Evolutionary conservation across 2,329 filamentous ascomycete species (phyloP).

Genomic region (Trichoderma gracile): DNA sequence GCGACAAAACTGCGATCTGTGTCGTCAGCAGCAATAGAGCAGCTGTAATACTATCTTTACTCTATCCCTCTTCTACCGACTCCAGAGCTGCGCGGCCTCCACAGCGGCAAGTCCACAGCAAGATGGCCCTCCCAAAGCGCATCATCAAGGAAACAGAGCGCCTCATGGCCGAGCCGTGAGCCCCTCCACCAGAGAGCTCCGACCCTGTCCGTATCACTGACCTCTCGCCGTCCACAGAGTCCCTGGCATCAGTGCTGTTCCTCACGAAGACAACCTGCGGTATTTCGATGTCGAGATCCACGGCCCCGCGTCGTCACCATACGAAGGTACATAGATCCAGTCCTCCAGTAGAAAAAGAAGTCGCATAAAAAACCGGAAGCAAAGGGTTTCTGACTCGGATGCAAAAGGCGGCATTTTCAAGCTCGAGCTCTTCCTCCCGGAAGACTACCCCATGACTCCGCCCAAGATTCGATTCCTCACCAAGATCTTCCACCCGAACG

Average conservation of each 20-base stretch:
- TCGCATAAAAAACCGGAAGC: neutral
- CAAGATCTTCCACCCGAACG: conserved; percentile 99
- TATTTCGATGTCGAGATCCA: conserved; percentile 99
- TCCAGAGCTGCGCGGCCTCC: neutral
- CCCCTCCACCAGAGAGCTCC: conserved; percentile 24
- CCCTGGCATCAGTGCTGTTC: conserved; percentile 90
- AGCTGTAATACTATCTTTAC: neutral
- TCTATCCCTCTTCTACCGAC: neutral
- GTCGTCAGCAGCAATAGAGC: neutral
- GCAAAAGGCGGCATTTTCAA: conserved; percentile 77
- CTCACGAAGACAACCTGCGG: conserved; percentile 94
- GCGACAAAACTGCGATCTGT: neutral
- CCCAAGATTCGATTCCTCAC: conserved; percentile 98
- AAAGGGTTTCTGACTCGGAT: conserved; percentile 1
- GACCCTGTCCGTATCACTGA: conserved; percentile 25
- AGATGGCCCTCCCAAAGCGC: conserved; percentile 84
- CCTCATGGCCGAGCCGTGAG: conserved; percentile 93
- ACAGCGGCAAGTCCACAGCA: neutral
- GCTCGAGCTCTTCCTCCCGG: conserved; percentile 93
- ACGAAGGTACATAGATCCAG: conserved; percentile 69
- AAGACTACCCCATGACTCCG: conserved; percentile 98
- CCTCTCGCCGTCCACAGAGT: conserved; percentile 59
- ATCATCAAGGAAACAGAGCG: conserved; percentile 99
- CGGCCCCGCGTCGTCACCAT: conserved; percentile 87
- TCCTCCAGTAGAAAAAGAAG: neutral